Conservation (phyloP, 2,329 filamentous ascomycete genomes). For the Colletotrichum magnum region DNA sequence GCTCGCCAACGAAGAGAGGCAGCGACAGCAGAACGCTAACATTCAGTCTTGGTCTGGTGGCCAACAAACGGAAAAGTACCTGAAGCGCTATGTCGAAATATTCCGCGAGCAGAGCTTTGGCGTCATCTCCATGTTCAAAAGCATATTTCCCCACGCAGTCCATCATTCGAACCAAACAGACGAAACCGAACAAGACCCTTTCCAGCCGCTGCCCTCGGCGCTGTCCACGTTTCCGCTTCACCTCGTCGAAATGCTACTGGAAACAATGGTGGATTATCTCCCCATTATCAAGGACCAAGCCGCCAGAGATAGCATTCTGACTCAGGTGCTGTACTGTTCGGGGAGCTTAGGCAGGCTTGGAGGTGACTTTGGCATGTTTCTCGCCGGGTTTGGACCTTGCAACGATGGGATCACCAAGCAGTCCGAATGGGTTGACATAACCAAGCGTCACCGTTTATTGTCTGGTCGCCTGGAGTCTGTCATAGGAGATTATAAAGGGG, state of each 20-base stretch:
- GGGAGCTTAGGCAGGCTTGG: constrained; percentile 91
- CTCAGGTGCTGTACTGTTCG: constrained; percentile 93
- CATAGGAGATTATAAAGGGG: constrained; percentile 66
- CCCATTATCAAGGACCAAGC: constrained; percentile 85
- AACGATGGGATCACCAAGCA: constrained; percentile 26
- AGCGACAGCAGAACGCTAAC: constrained; percentile 59
- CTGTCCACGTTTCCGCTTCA: constrained; percentile 88
- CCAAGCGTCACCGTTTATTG: constrained; percentile 88
- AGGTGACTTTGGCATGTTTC: constrained; percentile 91
- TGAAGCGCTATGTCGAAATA: constrained; percentile 97
- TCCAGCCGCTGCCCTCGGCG: constrained; percentile 79
- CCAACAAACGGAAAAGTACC: constrained; percentile 92
- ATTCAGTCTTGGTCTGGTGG: constrained; percentile 74
- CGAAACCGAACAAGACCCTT: constrained; percentile 52
- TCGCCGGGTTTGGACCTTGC: constrained; percentile 70
- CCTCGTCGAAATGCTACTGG: constrained; percentile 83
- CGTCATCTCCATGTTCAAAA: constrained; percentile 94
- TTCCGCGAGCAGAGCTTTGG: constrained; percentile 98
- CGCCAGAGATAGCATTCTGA: constrained; percentile 88
- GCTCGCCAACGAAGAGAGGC: constrained; percentile 87
- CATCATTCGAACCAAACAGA: constrained; percentile 9
- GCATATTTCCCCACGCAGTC: constrained; percentile 79
- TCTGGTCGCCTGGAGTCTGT: constrained; percentile 83
- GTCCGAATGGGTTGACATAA: constrained; percentile 88
- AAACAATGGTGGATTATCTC: constrained; percentile 82